Base-by-base conservation (phyloP, 768 basidiomycete genomes). In the Phaffia australis region DNA sequence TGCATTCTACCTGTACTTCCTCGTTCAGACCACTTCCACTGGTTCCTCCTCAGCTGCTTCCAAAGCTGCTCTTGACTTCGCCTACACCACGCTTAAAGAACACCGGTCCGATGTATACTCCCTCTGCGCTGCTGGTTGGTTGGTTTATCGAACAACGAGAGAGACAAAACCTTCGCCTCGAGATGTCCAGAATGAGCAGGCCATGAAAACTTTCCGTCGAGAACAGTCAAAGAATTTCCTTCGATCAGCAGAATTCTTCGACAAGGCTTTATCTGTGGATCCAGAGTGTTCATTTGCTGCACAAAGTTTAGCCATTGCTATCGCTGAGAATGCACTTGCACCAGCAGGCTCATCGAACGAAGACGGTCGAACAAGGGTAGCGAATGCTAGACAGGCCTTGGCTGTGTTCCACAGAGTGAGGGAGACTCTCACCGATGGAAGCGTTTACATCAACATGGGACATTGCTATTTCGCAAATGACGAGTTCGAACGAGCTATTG, bases 401-500 rank as follows among this genome's bases (percentile, higher is more conserved):
- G 85, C 87, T 57, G 82, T 94, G 47, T 90, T 99, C 73, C 86
- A 85, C 2, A 90, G 94, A 76, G 86, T 98, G 60, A 82, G 90
- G 63, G 95, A 98, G 78, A 86, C 85, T 1, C 77, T 91, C 62
- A 82, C 83, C 66, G 83, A 84, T 52, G 89, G 88, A 8, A 87
- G 87, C 60, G 91, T 95, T 4, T 91, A 93, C 73, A 80, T 89
- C 73, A 99, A 99, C 75, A 93, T 97, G 81, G 95, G 93, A 0
- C 95, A 98, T 73, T 95, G 92, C 72, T 88, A 92, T 74, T 94
- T 89, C 73, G 83, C 84, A 23, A 81, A 89, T 60, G 94, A 95
- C 67, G 94, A 99, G 74, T 95, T 86, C 74, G 94, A 98, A 70
- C 82, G 88, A 58, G 94, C 95, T 1, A 93, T 98, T 69, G 93